A percentile compares a stretch with the other conserved stretches of the same genome.
These are phyloP conservation scores for Fusarium chaquense DNA, from an alignment of 2,329 filamentous ascomycete genomes.

Conservation along the genomic window DNA sequence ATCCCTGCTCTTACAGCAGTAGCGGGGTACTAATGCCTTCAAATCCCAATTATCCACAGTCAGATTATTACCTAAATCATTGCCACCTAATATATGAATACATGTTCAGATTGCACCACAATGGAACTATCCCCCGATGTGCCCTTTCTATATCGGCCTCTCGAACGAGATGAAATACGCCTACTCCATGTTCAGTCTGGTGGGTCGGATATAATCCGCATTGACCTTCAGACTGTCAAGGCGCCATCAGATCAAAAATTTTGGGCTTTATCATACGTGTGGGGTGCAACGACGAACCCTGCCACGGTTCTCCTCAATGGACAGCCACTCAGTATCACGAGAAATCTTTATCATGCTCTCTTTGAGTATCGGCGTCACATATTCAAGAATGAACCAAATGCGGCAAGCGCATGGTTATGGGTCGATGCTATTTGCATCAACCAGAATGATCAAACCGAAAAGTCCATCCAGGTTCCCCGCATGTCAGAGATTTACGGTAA, in stretches of 20 bases:
- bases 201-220: rapidly evolving
- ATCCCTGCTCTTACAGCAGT: no score
- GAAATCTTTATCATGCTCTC: constrained; percentile 13
- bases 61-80: no score
- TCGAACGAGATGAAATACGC: not conserved
- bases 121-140: not conserved
- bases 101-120: no score
- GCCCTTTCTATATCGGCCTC: not conserved
- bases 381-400: rapidly evolving
- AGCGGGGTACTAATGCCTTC: no score
- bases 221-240: not conserved
- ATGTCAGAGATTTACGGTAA: constrained; percentile 33
- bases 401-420: not conserved
- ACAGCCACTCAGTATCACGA: constrained; percentile 2
- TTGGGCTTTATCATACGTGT: constrained; percentile 32
- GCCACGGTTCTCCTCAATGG: not conserved
- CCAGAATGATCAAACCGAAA: constrained; percentile 15
- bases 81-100: no score
- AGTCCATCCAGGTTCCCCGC: constrained; percentile 21
- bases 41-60: no score
- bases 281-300: constrained; percentile 12
- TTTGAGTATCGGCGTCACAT: not conserved
- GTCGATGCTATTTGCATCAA: constrained; percentile 31
- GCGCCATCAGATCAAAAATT: not conserved
- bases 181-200: not conserved